Evolutionary conservation across 2,329 filamentous ascomycete species (phyloP).

Genomic region (Periglandula ipomoeae): DNA sequence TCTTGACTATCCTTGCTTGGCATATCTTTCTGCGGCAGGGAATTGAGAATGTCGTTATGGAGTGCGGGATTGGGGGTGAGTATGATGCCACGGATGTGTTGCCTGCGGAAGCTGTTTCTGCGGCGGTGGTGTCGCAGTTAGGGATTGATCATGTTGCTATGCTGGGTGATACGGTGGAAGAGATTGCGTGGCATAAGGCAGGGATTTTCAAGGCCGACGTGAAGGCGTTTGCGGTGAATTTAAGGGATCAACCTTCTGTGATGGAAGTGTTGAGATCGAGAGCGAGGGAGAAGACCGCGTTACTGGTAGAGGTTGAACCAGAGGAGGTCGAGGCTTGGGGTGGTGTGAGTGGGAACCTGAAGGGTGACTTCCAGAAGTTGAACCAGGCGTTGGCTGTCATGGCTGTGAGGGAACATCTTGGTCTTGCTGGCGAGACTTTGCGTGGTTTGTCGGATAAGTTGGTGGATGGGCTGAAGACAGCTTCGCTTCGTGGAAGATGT

Average conservation of each 20-base stretch:
- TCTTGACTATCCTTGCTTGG: conserved; percentile 79
- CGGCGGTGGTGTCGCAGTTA: conserved; percentile 66
- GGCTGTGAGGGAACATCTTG: conserved; percentile 50
- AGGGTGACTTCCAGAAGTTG: conserved; percentile 44
- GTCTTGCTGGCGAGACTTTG: conserved; percentile 16
- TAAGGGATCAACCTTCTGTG: conserved; percentile 24
- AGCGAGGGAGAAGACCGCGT: conserved; percentile 45
- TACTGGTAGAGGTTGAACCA: conserved; percentile 33
- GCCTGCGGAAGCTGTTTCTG: conserved; percentile 49
- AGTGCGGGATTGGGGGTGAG: conserved; percentile 91
- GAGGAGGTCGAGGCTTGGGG: conserved; percentile 30
- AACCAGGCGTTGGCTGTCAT: conserved; percentile 50
- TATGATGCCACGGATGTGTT: conserved; percentile 89
- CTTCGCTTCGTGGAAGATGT: conserved; percentile 67
- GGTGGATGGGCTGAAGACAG: conserved; percentile 53
- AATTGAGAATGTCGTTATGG: conserved; percentile 71
- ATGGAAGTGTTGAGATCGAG: conserved; percentile 48
- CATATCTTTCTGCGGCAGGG: conserved; percentile 72
- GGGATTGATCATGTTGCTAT: conserved; percentile 80
- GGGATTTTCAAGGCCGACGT: conserved; percentile 68
- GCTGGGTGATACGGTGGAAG: conserved; percentile 67
- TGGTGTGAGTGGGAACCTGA: conserved; percentile 31
- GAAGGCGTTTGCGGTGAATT: conserved; percentile 24
- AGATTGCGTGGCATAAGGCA: conserved; percentile 87
- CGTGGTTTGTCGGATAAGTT: conserved; percentile 35